Base-by-base conservation (phyloP, 805 yeast genomes). In the Candida glaebosa region DNA sequence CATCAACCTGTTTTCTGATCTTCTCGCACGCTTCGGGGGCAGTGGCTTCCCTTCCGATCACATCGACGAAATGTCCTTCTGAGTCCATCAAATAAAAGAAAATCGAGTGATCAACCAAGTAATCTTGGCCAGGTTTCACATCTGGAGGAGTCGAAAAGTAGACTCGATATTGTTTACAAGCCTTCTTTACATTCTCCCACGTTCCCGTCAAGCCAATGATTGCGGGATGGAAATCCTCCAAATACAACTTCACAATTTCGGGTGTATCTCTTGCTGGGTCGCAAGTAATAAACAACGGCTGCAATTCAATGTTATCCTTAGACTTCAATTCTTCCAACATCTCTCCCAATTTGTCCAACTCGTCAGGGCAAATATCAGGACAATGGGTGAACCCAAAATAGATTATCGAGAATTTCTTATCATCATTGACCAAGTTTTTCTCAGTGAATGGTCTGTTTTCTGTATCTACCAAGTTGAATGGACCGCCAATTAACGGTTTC, bases 311-410 rank as follows among this genome's bases (percentile, higher is more conserved):
- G 7, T 75, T 72, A 39, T 61, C 56, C 40, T 79, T 72, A 17
- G 63, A 54, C 56, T 84, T 80, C 56, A 91, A 71, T 28, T 71
- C 75, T 49, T 76, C 78, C 55, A 78, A 69, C 68, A 84, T 81
- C 22, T 80, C 73, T 3, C 96, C 91, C 58, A 93, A 74, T 58
- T 91, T 87, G 61, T 93, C 99, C 45, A 93, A 76, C 61, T 93
- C 99, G 62, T 93, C 99, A 8, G 99, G 99, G 64, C 99, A 93
- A 40, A 93, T 90, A 65, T 93, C 99, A 5, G 99, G 99, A 67
- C 99, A 93, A 65, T 90, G 90, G 3, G 96, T 86, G 69, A 93
- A 93, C 0, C 99, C 99, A 65, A 93, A 93, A 61, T 93, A 93
- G n/a, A 91, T 63, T 35, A 93, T 69, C 8, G 91, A 79, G 63